Percentiles rank a stretch among this genome's conserved stretches.
These are phyloP conservation scores for Aureobasidium melanogenum DNA, from an alignment of 2,329 filamentous ascomycete genomes.

Conservation along the genomic window DNA sequence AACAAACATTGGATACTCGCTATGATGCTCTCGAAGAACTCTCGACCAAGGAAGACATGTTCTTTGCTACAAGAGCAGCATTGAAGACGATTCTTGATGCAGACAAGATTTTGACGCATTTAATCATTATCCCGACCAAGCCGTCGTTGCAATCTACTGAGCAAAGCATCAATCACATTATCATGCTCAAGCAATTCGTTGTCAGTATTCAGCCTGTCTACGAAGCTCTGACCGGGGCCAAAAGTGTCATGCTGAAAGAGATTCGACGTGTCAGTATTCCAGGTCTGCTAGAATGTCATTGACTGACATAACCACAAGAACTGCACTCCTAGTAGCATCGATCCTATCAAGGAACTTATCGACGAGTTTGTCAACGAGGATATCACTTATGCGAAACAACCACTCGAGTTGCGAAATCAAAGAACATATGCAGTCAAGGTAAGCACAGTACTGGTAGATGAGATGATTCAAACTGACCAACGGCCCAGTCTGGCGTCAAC, in stretches of 20 bases:
- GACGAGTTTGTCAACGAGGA: slow-evolving; percentile 67
- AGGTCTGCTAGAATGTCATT: not conserved
- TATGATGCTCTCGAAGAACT: slow-evolving; percentile 82
- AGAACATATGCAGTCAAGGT: slow-evolving; percentile 81
- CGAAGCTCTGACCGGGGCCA: slow-evolving; percentile 56
- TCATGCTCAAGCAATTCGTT: slow-evolving; percentile 79
- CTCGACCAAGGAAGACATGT: slow-evolving; percentile 74
- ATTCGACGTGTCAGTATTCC: slow-evolving; percentile 45
- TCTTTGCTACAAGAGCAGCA: slow-evolving; percentile 66
- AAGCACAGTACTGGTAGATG: not conserved
- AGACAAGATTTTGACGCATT: slow-evolving; percentile 72
- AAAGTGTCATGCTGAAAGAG: slow-evolving; percentile 54
- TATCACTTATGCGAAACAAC: slow-evolving; percentile 65
- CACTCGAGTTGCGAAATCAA: slow-evolving; percentile 82
- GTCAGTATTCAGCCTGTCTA: slow-evolving; percentile 58
- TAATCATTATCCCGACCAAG: slow-evolving; percentile 66
- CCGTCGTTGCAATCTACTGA: slow-evolving; percentile 61
- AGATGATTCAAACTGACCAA: not conserved
- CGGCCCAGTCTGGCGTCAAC: slow-evolving; percentile 60
- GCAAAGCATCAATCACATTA: slow-evolving; percentile 74
- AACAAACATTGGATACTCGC: slow-evolving; percentile 57
- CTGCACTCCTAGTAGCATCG: slow-evolving; percentile 56
- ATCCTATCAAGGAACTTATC: slow-evolving; percentile 56
- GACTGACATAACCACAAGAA: slow-evolving; percentile 32
- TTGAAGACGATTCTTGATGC: slow-evolving; percentile 69